A percentile compares a stretch with the other conserved stretches of the same genome.
Conservation (phyloP, 2,329 filamentous ascomycete genomes). For the Podosphaera fusca region DNA sequence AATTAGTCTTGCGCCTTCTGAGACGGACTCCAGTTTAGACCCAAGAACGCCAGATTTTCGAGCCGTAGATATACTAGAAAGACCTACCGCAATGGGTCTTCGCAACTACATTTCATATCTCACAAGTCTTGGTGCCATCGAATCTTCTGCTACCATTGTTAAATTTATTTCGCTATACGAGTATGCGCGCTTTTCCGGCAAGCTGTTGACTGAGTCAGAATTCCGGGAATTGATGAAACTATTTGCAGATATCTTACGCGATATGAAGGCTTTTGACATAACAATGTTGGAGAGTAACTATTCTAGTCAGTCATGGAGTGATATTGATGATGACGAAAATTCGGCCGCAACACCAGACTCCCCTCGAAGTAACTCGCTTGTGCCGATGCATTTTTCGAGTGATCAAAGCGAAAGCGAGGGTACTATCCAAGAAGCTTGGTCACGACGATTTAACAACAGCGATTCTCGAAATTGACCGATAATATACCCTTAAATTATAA, state of each 20-base stretch:
- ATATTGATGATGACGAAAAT: slow-evolving; percentile 12
- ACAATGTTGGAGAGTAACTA: slow-evolving; percentile 9
- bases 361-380: slow-evolving; percentile 11
- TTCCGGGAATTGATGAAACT: slow-evolving; percentile 65
- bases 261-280: slow-evolving; percentile 33
- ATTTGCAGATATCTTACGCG: slow-evolving; percentile 59
- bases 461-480: neutral
- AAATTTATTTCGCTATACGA: slow-evolving; percentile 62
- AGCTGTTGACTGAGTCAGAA: slow-evolving; percentile 39
- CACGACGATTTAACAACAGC: slow-evolving; percentile 3
- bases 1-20: slow-evolving; percentile 53
- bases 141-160: slow-evolving; percentile 22
- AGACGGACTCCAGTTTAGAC: slow-evolving; percentile 18
- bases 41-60: slow-evolving; percentile 35
- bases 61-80: slow-evolving; percentile 47
- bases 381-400: slow-evolving; percentile 7
- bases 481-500: neutral
- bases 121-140: slow-evolving; percentile 40
- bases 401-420: slow-evolving; percentile 12
- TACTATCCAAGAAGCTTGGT: slow-evolving; percentile 13
- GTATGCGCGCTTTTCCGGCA: slow-evolving; percentile 56
- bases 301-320: slow-evolving; percentile 9
- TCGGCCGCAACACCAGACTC: slow-evolving; percentile 9
- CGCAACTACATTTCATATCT: slow-evolving; percentile 60
- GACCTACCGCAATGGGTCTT: slow-evolving; percentile 47